These are phyloP conservation scores for Phylloporus sp. DNA, from an alignment of 768 basidiomycete genomes.

Conservation along the genomic window DNA sequence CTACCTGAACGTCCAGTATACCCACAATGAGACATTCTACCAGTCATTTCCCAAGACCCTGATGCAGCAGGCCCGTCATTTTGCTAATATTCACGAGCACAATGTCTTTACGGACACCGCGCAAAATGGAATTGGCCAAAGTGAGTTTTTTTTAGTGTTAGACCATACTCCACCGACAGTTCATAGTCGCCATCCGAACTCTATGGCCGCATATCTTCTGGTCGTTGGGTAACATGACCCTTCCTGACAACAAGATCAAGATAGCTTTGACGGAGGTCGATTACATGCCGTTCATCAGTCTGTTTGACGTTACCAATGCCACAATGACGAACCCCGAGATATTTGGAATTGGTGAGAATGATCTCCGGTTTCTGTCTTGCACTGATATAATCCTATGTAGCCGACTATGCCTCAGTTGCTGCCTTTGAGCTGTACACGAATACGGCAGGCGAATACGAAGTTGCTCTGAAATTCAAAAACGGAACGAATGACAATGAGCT, in stretches of 20 bases:
- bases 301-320: slow-evolving; percentile 75
- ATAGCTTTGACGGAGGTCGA: slow-evolving; percentile 71
- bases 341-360: slow-evolving; percentile 54
- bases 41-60: slow-evolving; percentile 64
- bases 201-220: slow-evolving; percentile 65
- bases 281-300: slow-evolving; percentile 85
- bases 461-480: slow-evolving; percentile 81
- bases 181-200: slow-evolving; percentile 72
- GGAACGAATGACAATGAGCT: slow-evolving; percentile 55
- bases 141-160: slow-evolving; percentile 37
- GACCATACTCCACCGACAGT: neutral
- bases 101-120: slow-evolving; percentile 62
- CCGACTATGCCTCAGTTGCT: slow-evolving; percentile 66
- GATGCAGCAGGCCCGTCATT: slow-evolving; percentile 63
- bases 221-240: slow-evolving; percentile 71
- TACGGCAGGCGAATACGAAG: slow-evolving; percentile 61
- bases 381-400: slow-evolving; percentile 33
- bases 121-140: slow-evolving; percentile 65
- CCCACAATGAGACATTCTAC: slow-evolving; percentile 77
- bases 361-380: neutral
- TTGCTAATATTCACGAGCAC: slow-evolving; percentile 74
- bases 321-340: slow-evolving; percentile 53
- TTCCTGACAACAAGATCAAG: slow-evolving; percentile 68
- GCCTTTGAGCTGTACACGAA: slow-evolving; percentile 65
- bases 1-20: slow-evolving; percentile 68